Evolutionary conservation across 139 green algal species (phyloP).

Genomic region (Deuterostichococcus epilithicus): DNA sequence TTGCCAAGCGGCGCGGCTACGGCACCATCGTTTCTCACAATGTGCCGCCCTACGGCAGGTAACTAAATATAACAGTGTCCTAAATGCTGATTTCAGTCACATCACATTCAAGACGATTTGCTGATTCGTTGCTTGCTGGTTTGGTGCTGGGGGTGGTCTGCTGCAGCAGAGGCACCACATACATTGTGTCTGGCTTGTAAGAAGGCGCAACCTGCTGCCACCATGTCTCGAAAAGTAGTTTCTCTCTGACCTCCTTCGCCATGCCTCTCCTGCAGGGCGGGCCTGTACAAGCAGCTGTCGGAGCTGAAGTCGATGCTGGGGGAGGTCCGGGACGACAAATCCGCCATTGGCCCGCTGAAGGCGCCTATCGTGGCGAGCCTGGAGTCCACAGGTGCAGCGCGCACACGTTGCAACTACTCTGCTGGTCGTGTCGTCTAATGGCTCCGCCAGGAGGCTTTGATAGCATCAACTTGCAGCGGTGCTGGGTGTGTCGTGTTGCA

Average conservation of each 20-base stretch:
- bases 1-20: slow-evolving; percentile 95
- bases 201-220: too few species aligned
- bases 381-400: not conserved
- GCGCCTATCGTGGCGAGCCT: slow-evolving; percentile 53
- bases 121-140: too few species aligned
- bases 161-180: too few species aligned
- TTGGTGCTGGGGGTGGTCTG: not conserved
- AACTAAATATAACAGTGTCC: not conserved
- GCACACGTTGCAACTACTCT: too few species aligned
- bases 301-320: slow-evolving; percentile 71
- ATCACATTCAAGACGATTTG: too few species aligned
- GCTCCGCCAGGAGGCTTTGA: too few species aligned
- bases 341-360: slow-evolving; percentile 16
- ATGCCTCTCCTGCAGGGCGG: slow-evolving; percentile 36
- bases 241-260: not conserved
- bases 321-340: slow-evolving; percentile 73
- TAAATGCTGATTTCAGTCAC: too few species aligned
- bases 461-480: too few species aligned
- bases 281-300: slow-evolving; percentile 96
- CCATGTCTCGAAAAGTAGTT: not conserved
- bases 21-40: slow-evolving; percentile 95
- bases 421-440: too few species aligned
- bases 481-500: not conserved
- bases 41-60: slow-evolving; percentile 89
- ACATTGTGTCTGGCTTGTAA: too few species aligned